These are phyloP conservation scores for Solanum bulbocastanum DNA, from an alignment of 257 asterid genomes.

Conservation along the genomic window DNA sequence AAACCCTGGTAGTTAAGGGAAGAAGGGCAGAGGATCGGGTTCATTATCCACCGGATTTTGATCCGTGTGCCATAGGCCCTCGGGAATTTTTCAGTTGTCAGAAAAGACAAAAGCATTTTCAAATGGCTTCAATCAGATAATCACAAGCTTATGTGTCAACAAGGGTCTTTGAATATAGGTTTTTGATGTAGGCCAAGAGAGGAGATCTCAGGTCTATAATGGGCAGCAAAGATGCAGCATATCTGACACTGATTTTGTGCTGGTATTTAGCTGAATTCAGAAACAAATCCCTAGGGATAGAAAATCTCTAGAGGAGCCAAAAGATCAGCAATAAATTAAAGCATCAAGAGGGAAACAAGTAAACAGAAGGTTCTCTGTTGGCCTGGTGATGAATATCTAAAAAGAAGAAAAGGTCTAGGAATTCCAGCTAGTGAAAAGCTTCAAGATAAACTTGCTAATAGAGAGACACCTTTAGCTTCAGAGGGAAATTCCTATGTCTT, in stretches of 20 bases:
- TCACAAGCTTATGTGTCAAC: neutral
- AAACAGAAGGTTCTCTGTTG: neutral
- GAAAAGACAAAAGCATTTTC: neutral
- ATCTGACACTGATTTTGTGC: neutral
- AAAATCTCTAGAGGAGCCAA: neutral
- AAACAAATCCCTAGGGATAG: neutral
- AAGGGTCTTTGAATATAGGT: neutral
- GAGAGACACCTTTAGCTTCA: neutral
- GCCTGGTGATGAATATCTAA: neutral
- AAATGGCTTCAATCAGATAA: neutral
- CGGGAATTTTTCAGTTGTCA: neutral
- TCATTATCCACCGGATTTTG: neutral
- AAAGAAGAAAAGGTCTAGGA: neutral
- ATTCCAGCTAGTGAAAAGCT: neutral
- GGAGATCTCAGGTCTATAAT: neutral
- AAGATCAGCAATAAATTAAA: neutral
- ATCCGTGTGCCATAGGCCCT: neutral
- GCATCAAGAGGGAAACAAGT: neutral
- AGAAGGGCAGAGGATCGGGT: neutral
- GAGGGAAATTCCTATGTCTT: neutral
- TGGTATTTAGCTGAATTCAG: neutral
- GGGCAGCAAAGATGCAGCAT: neutral
- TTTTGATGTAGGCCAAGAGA: neutral
- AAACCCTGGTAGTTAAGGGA: neutral
- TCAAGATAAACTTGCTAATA: neutral